Conservation (phyloP, 257 asterid species). For the Nicotiana knightiana region DNA sequence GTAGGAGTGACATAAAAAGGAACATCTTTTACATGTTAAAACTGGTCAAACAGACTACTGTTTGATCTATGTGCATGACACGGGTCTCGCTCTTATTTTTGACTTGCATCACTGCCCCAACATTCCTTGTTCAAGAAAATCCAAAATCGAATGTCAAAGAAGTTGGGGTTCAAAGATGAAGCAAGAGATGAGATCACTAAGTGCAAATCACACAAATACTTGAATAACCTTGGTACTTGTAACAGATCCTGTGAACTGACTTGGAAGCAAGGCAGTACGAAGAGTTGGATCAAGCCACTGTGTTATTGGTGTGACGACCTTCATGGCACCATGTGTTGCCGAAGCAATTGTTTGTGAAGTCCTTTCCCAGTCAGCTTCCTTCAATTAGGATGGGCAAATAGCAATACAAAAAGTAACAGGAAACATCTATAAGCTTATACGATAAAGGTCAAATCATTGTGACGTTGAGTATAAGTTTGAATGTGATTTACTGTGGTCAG, state of each 20-base stretch:
- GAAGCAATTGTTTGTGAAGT: constrained; percentile 49
- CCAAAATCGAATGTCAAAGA: constrained; percentile 54
- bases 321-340: constrained; percentile 30
- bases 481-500: background rate
- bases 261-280: constrained; percentile 37
- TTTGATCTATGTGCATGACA: background rate
- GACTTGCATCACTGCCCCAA: constrained; percentile 19
- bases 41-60: background rate
- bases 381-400: constrained; percentile 8
- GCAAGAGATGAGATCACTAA: constrained; percentile 76
- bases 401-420: background rate
- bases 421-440: background rate
- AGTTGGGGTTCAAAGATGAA: constrained; percentile 66
- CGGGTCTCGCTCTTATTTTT: background rate
- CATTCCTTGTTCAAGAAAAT: constrained; percentile 49
- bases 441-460: background rate
- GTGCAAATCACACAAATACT: constrained; percentile 56
- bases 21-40: background rate
- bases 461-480: background rate
- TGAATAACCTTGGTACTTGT: constrained; percentile 30
- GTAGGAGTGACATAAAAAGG: constrained; percentile 33
- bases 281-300: constrained; percentile 55
- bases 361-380: constrained; percentile 63
- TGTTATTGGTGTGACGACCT: constrained; percentile 49
- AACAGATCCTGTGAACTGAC: constrained; percentile 59